Base-by-base conservation (phyloP, 2,329 filamentous ascomycete species). In the Colletotrichum liaoningense region DNA sequence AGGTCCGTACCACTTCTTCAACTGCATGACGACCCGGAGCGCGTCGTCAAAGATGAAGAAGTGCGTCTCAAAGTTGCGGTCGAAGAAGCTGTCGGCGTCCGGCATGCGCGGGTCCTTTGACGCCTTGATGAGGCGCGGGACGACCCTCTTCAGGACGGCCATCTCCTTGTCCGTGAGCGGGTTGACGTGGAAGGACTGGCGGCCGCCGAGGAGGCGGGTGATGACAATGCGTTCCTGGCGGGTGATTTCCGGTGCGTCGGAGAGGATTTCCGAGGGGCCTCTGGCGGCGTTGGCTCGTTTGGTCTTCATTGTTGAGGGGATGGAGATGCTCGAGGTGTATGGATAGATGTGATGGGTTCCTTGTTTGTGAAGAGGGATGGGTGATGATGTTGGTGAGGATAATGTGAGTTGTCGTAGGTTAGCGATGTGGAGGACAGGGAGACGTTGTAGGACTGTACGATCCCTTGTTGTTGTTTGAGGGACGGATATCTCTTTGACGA, bases 21-120 rank as follows among this genome's bases (percentile, higher is more conserved):
- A 16, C 42, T 63, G 60, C 28, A 52, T 28, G 11, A 63, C 28
- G 19, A 63, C 26, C 4, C 60, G 42, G 16, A 63, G 14, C 6
- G 49, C n/a, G n/a, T 46, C n/a, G 5, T 30, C 49, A 30, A 52
- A 63, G 6, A 52, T 16, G 1, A 26, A 28, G 14, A n/a, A 6
- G 42, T 63, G 16, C 38, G 38, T 52, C 1, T 54, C 60, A 3
- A 38, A 46, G n/a, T 63, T 26, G 19, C 30, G 24, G 28, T 54
- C 19, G 4, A 49, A 63, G 42, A 63, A 63, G 26, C 60, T 26
- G 11, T 54, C 46, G n/a, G 60, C 42, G n/a, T 63, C 42, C n/a
- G 60, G 60, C 60, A 63, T 63, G 12, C 52, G 60, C 19, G 42
- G 60, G 7, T 63, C 60, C 19, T 54, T 63, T 12, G 60, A 28